Evolutionary conservation across 306 rosid genomes (phyloP), one percentile per base, ranked within the genome.

Genomic region (Canavalia gladiata): DNA sequence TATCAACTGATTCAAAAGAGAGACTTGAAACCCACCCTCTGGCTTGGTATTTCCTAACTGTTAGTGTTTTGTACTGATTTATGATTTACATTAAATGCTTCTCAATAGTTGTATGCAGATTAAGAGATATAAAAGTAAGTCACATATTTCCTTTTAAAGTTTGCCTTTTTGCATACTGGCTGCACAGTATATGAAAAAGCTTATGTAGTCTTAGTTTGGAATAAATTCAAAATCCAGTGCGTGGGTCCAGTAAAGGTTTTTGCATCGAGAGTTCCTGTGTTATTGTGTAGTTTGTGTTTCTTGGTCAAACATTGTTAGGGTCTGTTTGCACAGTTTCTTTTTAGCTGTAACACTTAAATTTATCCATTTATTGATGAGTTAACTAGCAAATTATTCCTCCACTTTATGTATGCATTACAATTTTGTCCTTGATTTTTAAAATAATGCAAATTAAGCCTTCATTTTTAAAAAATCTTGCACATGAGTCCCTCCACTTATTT

Each of bases 341-440:
- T 39, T 58, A 58, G 78, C 64, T 59, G 84, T 78, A 63, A 68
- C 74, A 60, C 76, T 78, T 45, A 35, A 67, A 37, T 45, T 28
- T 57, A 39, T 69, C 34, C 66, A 43, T 64, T 76, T 37, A 75
- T 18, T 18, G 25, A 18, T 18, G 25, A 18, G 25, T 18, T 18
- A 18, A 18, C 25, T 18, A 18, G 25, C 25, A 18, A 18, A 18
- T 18, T 18, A 18, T 18, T 18, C 25, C 25, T 18, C 25, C 25
- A 18, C 25, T 18, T 18, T 18, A 18, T 18, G 25, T 18, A 18
- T 18, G 25, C 25, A 18, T 18, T 18, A 18, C 25, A 18, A 18
- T 18, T 18, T 18, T 18, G 25, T 18, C 25, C 25, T 18, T 18
- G 25, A 18, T 18, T 18, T 18, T 18, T 18, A 18, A 18, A 18